Percentiles rank a stretch among this genome's conserved stretches.
Evolutionary conservation across 176 grass and related monocot genomes (phyloP).

Genomic region (Carex kokanica): DNA sequence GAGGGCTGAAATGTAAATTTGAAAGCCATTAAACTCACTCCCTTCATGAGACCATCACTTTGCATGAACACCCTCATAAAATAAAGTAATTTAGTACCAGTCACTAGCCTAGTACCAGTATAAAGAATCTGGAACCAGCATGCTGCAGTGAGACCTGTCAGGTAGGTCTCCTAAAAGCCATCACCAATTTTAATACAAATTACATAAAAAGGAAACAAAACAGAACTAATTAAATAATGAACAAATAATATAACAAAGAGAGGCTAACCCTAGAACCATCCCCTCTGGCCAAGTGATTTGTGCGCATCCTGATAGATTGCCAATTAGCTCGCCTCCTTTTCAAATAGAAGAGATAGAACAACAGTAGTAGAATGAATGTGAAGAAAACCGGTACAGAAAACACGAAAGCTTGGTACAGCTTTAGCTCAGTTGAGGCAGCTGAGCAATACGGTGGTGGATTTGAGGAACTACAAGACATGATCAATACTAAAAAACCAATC

Average conservation of each 20-base stretch:
- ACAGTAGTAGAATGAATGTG: conserved; percentile 64
- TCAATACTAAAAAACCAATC: conserved; percentile 7
- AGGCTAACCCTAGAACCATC: conserved; percentile 61
- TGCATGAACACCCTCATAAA: neutral
- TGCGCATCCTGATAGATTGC: conserved; percentile 68
- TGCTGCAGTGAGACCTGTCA: neutral
- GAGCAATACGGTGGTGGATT: conserved; percentile 76
- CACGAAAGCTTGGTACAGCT: conserved; percentile 87
- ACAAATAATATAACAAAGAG: neutral
- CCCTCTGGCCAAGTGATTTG: conserved; percentile 53
- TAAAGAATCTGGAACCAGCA: neutral
- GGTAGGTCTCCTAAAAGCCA: conserved; percentile 2
- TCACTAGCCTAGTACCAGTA: neutral
- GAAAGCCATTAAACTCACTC: neutral
- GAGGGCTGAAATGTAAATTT: conserved; percentile 43
- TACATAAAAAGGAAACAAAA: neutral
- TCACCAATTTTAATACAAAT: conserved; percentile 4
- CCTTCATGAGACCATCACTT: neutral
- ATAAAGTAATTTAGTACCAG: neutral
- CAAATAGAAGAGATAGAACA: conserved; percentile 93
- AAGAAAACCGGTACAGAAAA: conserved; percentile 94
- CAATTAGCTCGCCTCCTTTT: conserved; percentile 71
- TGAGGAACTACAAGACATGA: conserved; percentile 77
- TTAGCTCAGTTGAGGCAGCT: conserved; percentile 63
- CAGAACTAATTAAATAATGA: neutral